These are phyloP conservation scores for Breynia disticha DNA, from an alignment of 441 rosid genomes.

Conservation along the genomic window DNA sequence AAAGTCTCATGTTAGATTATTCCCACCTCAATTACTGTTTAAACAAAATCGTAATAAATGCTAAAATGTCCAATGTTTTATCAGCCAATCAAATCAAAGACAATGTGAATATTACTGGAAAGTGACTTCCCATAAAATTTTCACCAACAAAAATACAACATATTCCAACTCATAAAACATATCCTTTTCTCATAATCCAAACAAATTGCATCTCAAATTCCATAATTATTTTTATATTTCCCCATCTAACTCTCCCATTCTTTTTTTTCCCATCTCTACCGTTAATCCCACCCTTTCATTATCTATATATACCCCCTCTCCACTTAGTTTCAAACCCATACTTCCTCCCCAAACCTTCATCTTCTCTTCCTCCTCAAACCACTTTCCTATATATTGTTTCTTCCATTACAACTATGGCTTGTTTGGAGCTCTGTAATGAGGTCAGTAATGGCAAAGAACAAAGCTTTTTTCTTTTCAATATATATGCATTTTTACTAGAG, in stretches of 20 bases:
- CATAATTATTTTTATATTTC: constrained; percentile 14
- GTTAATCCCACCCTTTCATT: constrained; percentile 22
- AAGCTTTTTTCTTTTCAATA: too few relatives aligned
- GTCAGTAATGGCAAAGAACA: constrained; percentile 22
- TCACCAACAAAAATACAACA: too few relatives aligned
- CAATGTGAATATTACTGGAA: too few relatives aligned
- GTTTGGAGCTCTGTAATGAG: constrained; percentile 45
- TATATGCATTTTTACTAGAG: too few relatives aligned
- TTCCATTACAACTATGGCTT: constrained; percentile 34
- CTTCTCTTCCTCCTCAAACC: constrained; percentile 16
- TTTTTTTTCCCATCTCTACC: constrained; percentile 33
- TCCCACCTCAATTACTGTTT: too few relatives aligned
- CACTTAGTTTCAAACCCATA: not conserved
- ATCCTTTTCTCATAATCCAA: too few relatives aligned
- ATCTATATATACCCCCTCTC: constrained; percentile 43
- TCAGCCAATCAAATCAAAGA: too few relatives aligned
- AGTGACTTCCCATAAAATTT: too few relatives aligned
- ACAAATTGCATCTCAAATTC: constrained; percentile 5
- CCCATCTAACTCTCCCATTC: constrained; percentile 25
- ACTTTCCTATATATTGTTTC: constrained; percentile 16
- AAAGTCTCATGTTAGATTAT: too few relatives aligned
- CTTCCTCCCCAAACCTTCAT: constrained; percentile 15
- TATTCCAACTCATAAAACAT: too few relatives aligned
- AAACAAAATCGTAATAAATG: too few relatives aligned
- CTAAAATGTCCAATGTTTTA: too few relatives aligned